Base-by-base conservation (phyloP, 352 stramenopile genomes). In the Phytophthora fragariae region DNA sequence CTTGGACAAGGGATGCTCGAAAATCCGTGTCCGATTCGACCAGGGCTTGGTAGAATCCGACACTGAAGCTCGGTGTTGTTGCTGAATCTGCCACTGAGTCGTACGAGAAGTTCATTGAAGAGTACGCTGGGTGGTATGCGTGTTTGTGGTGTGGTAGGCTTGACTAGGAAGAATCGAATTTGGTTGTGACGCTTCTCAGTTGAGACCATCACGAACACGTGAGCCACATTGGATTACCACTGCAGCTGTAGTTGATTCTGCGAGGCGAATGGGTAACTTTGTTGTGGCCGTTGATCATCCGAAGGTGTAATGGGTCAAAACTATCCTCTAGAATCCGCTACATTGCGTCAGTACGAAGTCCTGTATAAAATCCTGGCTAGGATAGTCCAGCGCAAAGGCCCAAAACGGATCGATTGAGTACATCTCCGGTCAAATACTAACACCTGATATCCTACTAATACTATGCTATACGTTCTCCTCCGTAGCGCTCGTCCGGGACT, bases 261-360 rank as follows among this genome's bases (percentile, higher is more conserved):
- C n/a, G 62, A 56, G 52, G 64, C 57, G 37, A 57, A 44, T 75
- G 62, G 68, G 68, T 75, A 5, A 52, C 19, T 14, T 35, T 19
- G 37, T 66, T 65, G 62, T 75, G 68, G 68, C 35, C 54, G 54
- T 70, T 66, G 57, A 27, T 5, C 57, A 44, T 57, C 56, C n/a
- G n/a, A 57, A 55, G 52, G 29, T 17, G 17, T 19, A 53, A 41
- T 21, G 15, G 14, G 49, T 56, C 64, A 61, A 54, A 29, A 57
- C 17, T 29, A 62, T 72, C 49, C 59, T 19, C 6, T 39, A 73
- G 67, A 73, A 73, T 65, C 60, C 31, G 52, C 58, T 56, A 41
- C 21, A 49, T 59, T 17, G 31, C 66, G 59, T 68, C 66, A 73
- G 64, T 63, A 62, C 41, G 59, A 69, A 70, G 21, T 52, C 17